These are phyloP conservation scores for Yamadazyma akitaensis DNA, from an alignment of 805 yeast genomes.

Conservation along the genomic window DNA sequence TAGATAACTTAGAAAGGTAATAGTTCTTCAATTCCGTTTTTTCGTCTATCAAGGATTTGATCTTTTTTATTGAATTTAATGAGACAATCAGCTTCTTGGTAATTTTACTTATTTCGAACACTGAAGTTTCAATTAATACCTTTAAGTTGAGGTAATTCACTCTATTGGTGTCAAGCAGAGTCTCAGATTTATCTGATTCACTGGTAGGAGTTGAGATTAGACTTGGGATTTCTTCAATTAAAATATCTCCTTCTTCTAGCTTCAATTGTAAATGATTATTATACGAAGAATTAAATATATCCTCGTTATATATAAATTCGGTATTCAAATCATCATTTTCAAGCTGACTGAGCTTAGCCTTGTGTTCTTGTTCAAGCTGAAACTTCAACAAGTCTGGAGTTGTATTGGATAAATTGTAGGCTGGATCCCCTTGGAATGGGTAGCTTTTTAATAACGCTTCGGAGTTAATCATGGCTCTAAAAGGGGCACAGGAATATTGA, in stretches of 20 bases:
- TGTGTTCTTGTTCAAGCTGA: constrained; percentile 40
- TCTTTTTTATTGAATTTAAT: constrained; percentile 21
- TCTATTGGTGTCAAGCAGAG: constrained; percentile 12
- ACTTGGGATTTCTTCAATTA: constrained; percentile 19
- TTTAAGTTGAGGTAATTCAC: constrained; percentile 38
- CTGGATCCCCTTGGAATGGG: constrained; percentile 29
- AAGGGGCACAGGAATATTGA: not conserved
- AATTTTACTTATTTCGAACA: constrained; percentile 37
- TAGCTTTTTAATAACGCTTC: constrained; percentile 34
- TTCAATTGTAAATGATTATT: constrained; percentile 32
- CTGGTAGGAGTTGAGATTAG: constrained; percentile 20
- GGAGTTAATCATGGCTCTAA: constrained; percentile 31
- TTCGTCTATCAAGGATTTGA: constrained; percentile 29
- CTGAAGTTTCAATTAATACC: constrained; percentile 44
- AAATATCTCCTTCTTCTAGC: constrained; percentile 25
- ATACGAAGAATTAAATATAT: constrained; percentile 28
- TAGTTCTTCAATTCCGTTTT: constrained; percentile 30
- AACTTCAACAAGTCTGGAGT: constrained; percentile 43
- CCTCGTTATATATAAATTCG: constrained; percentile 12
- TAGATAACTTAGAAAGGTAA: constrained; percentile 25
- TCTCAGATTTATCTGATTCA: constrained; percentile 16
- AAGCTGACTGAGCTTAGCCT: constrained; percentile 18
- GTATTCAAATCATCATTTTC: constrained; percentile 13
- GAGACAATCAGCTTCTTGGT: constrained; percentile 33
- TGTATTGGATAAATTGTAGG: constrained; percentile 35